A percentile compares a stretch with the other conserved stretches of the same genome.
Conservation (phyloP, 129 eudicot genomes). For the Tagetes patula region DNA sequence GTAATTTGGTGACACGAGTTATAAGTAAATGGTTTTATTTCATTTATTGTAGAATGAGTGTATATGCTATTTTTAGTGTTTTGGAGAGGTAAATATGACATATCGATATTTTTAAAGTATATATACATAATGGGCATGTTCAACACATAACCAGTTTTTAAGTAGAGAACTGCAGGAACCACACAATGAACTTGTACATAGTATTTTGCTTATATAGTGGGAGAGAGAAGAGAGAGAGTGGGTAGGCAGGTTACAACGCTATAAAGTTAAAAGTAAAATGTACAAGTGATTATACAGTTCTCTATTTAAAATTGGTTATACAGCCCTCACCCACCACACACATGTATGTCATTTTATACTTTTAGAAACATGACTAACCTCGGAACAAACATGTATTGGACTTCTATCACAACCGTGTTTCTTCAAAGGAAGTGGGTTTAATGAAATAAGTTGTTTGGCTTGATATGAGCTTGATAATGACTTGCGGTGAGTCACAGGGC, state of each 20-base stretch:
- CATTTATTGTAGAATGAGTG: background rate
- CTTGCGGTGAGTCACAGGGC: conserved; percentile 64
- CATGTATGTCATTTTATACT: background rate
- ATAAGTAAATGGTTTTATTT: background rate
- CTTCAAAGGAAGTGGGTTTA: conserved; percentile 91
- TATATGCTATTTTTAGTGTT: background rate
- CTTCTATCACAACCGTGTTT: conserved; percentile 92
- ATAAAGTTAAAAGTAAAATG: no score
- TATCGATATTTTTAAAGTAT: background rate
- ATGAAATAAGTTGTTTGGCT: conserved; percentile 78
- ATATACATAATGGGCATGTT: no score
- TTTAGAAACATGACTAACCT: conserved; percentile 44
- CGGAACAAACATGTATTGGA: conserved; percentile 92
- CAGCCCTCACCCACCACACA: no score
- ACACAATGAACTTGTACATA: no score
- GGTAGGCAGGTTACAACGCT: no score
- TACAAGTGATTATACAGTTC: no score
- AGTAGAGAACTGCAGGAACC: no score
- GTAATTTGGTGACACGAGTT: background rate
- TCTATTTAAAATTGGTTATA: no score
- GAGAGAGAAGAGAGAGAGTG: no score
- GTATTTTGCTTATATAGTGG: no score
- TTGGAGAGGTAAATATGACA: background rate
- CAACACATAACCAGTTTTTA: no score
- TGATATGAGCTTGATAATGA: conserved; percentile 60